These are phyloP conservation scores for Phytophthora litchii DNA, from an alignment of 352 stramenopile species.

Conservation along the genomic window DNA sequence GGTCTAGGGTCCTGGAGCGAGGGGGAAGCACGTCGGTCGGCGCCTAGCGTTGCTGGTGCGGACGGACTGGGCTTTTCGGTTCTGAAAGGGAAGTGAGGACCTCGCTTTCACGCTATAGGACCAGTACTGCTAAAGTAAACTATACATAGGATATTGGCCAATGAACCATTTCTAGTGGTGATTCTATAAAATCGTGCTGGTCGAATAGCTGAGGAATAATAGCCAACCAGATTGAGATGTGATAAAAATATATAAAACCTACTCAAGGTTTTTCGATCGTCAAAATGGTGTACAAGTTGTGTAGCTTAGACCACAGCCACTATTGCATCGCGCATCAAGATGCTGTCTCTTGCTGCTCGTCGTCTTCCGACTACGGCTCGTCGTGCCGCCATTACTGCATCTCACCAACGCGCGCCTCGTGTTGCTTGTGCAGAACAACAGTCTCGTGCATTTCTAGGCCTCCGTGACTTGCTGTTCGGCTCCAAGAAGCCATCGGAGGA, in stretches of 20 bases:
- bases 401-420: slow-evolving; percentile 6
- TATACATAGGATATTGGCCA: no score
- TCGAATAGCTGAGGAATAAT: neutral
- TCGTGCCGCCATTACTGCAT: slow-evolving; percentile 10
- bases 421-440: slow-evolving; percentile 25
- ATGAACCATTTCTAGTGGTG: no score
- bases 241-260: neutral
- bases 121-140: no score
- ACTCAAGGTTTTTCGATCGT: neutral
- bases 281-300: neutral
- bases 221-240: neutral
- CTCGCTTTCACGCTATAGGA: neutral
- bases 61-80: slow-evolving; percentile 31
- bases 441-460: slow-evolving; percentile 60
- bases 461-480: slow-evolving; percentile 72
- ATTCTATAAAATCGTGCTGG: slow-evolving; percentile 7
- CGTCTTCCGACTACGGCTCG: slow-evolving; percentile 27
- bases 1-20: slow-evolving; percentile 18
- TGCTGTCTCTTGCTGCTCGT: slow-evolving; percentile 36
- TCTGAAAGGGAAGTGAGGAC: slow-evolving; percentile 13
- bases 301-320: neutral
- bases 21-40: slow-evolving; percentile 6
- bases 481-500: slow-evolving; percentile 43
- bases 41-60: slow-evolving; percentile 24
- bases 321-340: slow-evolving; percentile 34